Conservation (phyloP, 805 yeast species). For the Limtongia smithiae region DNA sequence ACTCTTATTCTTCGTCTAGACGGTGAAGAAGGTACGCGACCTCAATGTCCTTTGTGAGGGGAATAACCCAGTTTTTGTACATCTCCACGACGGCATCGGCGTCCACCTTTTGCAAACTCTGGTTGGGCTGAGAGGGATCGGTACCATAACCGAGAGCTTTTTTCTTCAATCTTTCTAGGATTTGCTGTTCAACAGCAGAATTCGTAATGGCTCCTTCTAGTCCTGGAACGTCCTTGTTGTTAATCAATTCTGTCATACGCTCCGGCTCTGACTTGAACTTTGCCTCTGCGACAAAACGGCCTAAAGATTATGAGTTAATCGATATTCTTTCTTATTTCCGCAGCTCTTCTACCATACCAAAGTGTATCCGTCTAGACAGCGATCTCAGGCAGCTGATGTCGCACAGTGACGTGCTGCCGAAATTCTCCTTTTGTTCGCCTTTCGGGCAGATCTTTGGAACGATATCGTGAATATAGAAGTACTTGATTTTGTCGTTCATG, state of each 20-base stretch:
- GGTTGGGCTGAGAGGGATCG: constrained; percentile 48
- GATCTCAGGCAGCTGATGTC: constrained; percentile 89
- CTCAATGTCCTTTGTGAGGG: constrained; percentile 92
- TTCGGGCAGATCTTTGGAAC: constrained; percentile 48
- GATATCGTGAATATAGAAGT: constrained; percentile 65
- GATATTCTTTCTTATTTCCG: no score
- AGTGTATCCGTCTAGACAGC: constrained; percentile 86
- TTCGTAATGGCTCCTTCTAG: constrained; percentile 82
- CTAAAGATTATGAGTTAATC: no score
- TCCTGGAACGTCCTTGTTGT: constrained; percentile 61
- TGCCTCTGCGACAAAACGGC: constrained; percentile 86
- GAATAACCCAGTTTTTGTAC: constrained; percentile 85
- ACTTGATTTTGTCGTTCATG: constrained; percentile 65
- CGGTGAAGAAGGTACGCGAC: constrained; percentile 85
- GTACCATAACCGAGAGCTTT: constrained; percentile 82
- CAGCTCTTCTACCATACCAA: constrained; percentile 81
- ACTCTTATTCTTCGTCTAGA: constrained; percentile 50
- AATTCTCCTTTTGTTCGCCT: constrained; percentile 72
- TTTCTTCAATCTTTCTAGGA: constrained; percentile 67
- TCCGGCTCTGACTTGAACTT: constrained; percentile 71
- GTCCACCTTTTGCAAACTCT: constrained; percentile 52
- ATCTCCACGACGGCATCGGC: constrained; percentile 79
- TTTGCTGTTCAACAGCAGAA: constrained; percentile 77
- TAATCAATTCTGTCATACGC: constrained; percentile 60
- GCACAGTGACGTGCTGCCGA: constrained; percentile 78